Conservation (phyloP, 371 early-diverging fungal species). For the Basidiobolus meristosporus region DNA sequence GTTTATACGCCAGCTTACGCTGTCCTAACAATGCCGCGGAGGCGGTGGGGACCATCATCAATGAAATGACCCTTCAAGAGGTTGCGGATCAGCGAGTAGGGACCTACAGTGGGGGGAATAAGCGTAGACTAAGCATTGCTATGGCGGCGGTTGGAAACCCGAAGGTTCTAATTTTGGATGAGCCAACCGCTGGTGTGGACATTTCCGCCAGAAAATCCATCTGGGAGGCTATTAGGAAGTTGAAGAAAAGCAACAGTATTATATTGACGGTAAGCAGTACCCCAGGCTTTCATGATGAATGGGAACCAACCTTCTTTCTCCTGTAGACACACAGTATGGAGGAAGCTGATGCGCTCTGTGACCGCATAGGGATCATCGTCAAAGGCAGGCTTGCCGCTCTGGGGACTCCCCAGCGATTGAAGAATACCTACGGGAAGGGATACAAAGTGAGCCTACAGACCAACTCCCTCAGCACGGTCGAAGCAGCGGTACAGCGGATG, state of each 20-base stretch:
- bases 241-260: conserved; percentile 15
- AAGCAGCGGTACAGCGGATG: too few relatives aligned
- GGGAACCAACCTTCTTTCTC: too few relatives aligned
- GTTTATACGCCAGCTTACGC: conserved; percentile 14
- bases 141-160: conserved; percentile 31
- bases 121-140: conserved; percentile 33
- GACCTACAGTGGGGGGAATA: conserved; percentile 28
- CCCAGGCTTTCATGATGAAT: too few relatives aligned
- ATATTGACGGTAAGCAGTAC: conserved; percentile 12
- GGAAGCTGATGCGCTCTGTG: conserved; percentile 18
- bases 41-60: too few relatives aligned
- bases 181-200: conserved; percentile 37
- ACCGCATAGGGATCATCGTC: conserved; percentile 22
- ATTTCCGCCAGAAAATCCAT: conserved; percentile 16
- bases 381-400: conserved; percentile 22
- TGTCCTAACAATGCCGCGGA: conserved; percentile 5
- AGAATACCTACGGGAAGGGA: conserved; percentile 16
- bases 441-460: conserved; percentile 14
- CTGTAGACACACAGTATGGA: conserved; percentile 18
- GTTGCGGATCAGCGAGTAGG: conserved; percentile 3
- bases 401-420: conserved; percentile 20
- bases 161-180: conserved; percentile 31
- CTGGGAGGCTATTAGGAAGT: conserved; percentile 17
- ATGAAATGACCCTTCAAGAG: not conserved
- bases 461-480: too few relatives aligned